Percentiles rank a stretch among this genome's conserved stretches.
These are phyloP conservation scores for Globisporangium heterothallicum DNA, from an alignment of 352 stramenopile genomes.

Conservation along the genomic window DNA sequence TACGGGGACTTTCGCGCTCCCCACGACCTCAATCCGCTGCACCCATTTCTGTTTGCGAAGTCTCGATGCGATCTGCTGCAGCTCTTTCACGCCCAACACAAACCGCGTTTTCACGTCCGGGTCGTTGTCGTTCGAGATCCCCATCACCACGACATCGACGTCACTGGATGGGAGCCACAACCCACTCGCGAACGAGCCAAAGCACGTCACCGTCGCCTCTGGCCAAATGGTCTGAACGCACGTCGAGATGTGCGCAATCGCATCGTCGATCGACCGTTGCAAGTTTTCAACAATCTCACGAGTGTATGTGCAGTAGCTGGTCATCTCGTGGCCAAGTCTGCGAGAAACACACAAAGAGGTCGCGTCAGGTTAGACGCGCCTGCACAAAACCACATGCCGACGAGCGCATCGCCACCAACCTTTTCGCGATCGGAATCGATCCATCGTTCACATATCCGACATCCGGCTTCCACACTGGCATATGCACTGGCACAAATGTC, in stretches of 20 bases:
- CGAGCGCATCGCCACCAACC: constrained; percentile 8
- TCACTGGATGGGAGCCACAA: constrained; percentile 88
- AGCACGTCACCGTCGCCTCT: constrained; percentile 62
- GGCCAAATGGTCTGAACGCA: constrained; percentile 72
- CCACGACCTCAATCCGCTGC: constrained; percentile 75
- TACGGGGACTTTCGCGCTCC: constrained; percentile 79
- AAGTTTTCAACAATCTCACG: constrained; percentile 45
- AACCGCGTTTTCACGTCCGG: constrained; percentile 41
- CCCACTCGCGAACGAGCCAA: constrained; percentile 81
- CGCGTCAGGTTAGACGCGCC: not conserved
- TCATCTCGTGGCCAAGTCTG: constrained; percentile 57
- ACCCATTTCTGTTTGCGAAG: constrained; percentile 67
- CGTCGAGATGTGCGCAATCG: constrained; percentile 58
- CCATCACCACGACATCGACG: constrained; percentile 86
- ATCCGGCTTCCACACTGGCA: constrained; percentile 29
- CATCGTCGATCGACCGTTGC: constrained; percentile 59
- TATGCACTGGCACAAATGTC: constrained; percentile 6
- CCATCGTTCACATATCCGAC: constrained; percentile 26
- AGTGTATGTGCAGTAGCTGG: constrained; percentile 60
- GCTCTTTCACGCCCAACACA: constrained; percentile 38
- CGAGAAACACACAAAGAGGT: not conserved
- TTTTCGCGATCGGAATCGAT: constrained; percentile 27
- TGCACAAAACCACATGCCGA: not conserved
- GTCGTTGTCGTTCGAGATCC: constrained; percentile 35
- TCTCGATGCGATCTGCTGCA: constrained; percentile 49